Conservation (phyloP, 805 yeast species). For the Diddensiella caesifluorescens region DNA sequence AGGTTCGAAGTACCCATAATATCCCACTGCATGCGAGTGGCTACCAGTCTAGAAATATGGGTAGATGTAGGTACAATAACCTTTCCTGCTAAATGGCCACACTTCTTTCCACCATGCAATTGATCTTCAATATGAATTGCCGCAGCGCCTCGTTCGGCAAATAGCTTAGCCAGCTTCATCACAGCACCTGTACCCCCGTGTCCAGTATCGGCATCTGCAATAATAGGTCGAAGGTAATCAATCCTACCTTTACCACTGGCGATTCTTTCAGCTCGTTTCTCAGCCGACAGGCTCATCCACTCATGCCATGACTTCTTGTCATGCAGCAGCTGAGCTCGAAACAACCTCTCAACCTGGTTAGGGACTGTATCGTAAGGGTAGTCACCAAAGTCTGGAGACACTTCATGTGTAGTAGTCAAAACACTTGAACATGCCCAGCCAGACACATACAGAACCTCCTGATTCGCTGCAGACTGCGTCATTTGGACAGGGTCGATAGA, state of each 20-base stretch:
- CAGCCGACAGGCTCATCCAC: conserved; percentile 31
- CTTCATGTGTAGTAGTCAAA: conserved; percentile 56
- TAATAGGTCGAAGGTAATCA: conserved; percentile 57
- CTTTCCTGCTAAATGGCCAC: conserved; percentile 60
- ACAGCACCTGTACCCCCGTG: conserved; percentile 59
- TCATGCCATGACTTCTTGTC: conserved; percentile 46
- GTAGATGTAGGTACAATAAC: conserved; percentile 56
- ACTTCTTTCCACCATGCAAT: conserved; percentile 59
- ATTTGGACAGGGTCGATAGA: conserved; percentile 59
- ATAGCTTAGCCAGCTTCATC: conserved; percentile 59
- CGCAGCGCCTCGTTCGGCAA: conserved; percentile 64
- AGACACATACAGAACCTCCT: conserved; percentile 50
- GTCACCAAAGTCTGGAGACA: conserved; percentile 62
- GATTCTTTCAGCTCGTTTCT: conserved; percentile 25
- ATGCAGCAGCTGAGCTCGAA: conserved; percentile 53
- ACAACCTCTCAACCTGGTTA: conserved; percentile 55
- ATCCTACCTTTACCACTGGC: conserved; percentile 27
- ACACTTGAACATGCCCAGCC: conserved; percentile 61
- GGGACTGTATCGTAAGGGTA: conserved; percentile 68
- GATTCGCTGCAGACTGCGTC: conserved; percentile 49
- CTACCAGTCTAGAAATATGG: conserved; percentile 48
- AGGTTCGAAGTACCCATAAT: conserved; percentile 54
- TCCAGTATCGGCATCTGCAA: conserved; percentile 66
- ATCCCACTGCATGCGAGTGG: conserved; percentile 61
- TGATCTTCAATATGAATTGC: conserved; percentile 64